These are phyloP conservation scores for Penicillium psychrosexuale DNA, from an alignment of 2,329 filamentous ascomycete species.

Conservation along the genomic window DNA sequence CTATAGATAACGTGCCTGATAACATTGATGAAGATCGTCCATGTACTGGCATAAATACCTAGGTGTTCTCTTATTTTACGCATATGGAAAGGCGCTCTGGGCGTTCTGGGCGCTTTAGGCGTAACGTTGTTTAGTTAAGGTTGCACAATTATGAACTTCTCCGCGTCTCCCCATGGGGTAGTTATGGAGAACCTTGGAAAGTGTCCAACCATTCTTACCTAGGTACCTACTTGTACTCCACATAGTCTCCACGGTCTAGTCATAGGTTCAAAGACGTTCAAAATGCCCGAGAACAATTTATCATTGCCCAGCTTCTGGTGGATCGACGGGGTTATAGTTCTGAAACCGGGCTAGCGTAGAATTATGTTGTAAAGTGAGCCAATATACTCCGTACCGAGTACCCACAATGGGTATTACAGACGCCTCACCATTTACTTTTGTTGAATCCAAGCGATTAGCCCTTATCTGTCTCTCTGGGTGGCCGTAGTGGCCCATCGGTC, in stretches of 20 bases:
- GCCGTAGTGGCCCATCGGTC: background rate
- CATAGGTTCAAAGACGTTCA: background rate
- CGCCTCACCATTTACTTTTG: background rate
- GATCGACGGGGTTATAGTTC: background rate
- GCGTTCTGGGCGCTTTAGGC: background rate
- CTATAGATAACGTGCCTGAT: background rate
- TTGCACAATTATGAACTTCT: background rate
- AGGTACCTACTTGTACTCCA: background rate
- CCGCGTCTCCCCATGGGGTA: conserved; percentile 8
- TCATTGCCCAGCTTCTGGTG: background rate
- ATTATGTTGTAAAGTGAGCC: background rate
- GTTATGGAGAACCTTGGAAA: background rate
- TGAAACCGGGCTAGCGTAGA: background rate
- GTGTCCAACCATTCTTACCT: background rate
- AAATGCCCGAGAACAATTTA: background rate
- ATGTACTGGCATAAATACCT: background rate
- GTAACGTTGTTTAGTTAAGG: conserved; percentile 1
- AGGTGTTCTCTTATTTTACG: background rate
- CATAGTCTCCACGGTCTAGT: background rate
- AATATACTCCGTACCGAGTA: background rate
- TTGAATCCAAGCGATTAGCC: background rate
- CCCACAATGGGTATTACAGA: background rate
- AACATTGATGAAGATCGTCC: background rate
- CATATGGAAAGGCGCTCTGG: background rate
- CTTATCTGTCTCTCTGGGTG: background rate